Evolutionary conservation across 352 stramenopile genomes (phyloP), one percentile per base, ranked within the genome.

Genomic region (Phytophthora multivora): DNA sequence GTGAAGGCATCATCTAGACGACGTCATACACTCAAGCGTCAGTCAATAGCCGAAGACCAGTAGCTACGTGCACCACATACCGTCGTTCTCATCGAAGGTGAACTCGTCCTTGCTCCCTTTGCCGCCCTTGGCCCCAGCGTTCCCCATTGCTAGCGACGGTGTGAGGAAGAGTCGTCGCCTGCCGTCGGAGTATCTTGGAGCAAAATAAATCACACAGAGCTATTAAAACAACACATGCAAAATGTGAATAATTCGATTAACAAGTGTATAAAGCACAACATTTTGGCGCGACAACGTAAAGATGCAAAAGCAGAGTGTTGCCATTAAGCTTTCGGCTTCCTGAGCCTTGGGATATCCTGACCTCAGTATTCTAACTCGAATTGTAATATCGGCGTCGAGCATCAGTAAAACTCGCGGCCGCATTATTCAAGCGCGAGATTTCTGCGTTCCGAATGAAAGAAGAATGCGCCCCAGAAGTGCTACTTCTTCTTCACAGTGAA

Each of bases 1-100:
- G 88, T 96, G 63, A 97, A 96, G 13, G 74, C 83, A 26, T 95
- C 87, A 63, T 97, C 90, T 96, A 54, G 2, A 43, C 12, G 31
- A 48, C 30, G 28, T 11, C 36, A 51, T 9, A 41, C 46, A 38
- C 13, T 43, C 8, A 9, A 40, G 13, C 10, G 12, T 55, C 16
- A 45, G 4, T 28, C 26, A 12, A 4, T 9, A 30, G 11, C 5
- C 23, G 16, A 26, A 11, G 31, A 11, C 16, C 5, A 13, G 15
- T 6, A 19, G 9, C 8, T 18, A 45, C 6, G 42, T 1, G 3
- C 21, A 9, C 25, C 16, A 3, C 69, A 30, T 31, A 88, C 80
- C 77, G 63, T 89, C 77, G 2, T 40, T 35, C 31, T 93, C 86
- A 23, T 93, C 81, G 56, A 93, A 93, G 9, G 78, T 88, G 66